phyloP scores from a whole-genome alignment of 148 eudicot genomes.

The Vaccinium vitisidaea region DNA sequence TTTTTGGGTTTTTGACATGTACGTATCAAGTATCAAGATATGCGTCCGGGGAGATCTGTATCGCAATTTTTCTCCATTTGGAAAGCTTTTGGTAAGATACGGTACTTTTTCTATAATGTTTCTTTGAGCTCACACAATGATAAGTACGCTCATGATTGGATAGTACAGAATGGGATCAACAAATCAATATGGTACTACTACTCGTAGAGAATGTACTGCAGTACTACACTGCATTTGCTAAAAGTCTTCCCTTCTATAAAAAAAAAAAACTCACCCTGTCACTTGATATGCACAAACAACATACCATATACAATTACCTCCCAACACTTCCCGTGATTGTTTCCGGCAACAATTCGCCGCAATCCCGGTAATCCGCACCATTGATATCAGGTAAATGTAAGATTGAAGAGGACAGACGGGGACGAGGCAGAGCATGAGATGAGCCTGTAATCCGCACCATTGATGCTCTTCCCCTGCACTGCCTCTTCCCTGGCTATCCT shows the following conservation, averaged over 20 bases:
- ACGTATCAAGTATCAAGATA: too few species aligned
- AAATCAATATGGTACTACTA: neutral
- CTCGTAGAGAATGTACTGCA: neutral
- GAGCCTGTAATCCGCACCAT: neutral
- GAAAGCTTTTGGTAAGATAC: neutral
- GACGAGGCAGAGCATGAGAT: constrained; percentile 20
- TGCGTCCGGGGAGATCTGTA: too few species aligned
- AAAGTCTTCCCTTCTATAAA: neutral
- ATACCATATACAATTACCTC: neutral
- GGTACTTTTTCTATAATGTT: neutral
- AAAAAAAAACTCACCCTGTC: neutral
- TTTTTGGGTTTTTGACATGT: too few species aligned
- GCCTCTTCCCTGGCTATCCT: constrained; percentile 24
- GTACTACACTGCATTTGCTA: neutral
- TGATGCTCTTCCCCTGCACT: constrained; percentile 18
- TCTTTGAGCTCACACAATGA: neutral
- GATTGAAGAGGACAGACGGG: constrained; percentile 15
- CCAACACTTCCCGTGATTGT: neutral
- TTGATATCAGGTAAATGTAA: neutral
- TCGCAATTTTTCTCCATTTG: neutral
- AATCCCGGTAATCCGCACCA: too few species aligned
- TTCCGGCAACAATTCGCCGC: neutral
- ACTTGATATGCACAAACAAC: neutral
- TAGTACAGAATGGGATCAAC: neutral
- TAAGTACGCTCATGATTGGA: neutral